Evolutionary conservation across 176 grass and related monocot genomes (phyloP).

Genomic region (Carex cristatella): DNA sequence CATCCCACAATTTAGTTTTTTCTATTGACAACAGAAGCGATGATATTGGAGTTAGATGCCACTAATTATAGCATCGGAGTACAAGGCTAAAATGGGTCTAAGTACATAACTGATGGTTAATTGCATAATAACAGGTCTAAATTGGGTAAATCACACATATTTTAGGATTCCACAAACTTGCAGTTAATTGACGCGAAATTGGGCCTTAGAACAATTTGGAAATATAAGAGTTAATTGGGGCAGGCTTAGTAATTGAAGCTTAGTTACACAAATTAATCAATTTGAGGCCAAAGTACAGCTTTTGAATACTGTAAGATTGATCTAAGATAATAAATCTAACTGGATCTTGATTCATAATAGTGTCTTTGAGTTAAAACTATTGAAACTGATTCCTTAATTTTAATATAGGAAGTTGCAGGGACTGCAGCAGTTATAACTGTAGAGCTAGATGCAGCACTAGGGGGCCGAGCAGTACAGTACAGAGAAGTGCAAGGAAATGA

Average conservation of each 20-base stretch:
- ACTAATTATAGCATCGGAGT: neutral
- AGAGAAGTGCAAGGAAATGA: constrained; percentile 96
- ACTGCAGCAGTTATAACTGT: constrained; percentile 96
- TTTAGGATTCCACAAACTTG: neutral
- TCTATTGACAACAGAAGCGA: neutral
- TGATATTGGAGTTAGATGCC: neutral
- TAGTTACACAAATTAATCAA: neutral
- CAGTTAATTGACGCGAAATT: neutral
- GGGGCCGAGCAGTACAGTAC: constrained; percentile 91
- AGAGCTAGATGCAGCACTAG: constrained; percentile 90
- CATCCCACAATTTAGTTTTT: constrained; percentile 11
- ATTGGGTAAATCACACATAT: neutral
- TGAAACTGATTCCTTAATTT: constrained; percentile 28
- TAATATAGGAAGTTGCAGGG: constrained; percentile 78
- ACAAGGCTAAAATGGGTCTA: neutral
- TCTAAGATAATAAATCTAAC: neutral
- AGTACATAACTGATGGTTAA: neutral
- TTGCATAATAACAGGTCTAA: neutral
- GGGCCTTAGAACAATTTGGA: neutral
- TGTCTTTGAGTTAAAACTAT: neutral
- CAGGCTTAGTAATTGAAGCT: neutral
- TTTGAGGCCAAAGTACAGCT: neutral
- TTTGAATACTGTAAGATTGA: neutral
- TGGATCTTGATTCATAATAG: neutral
- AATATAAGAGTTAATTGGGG: neutral